A percentile compares a stretch with the other conserved stretches of the same genome.
These are phyloP conservation scores for Cordyceps cicadae DNA, from an alignment of 2,329 filamentous ascomycete species.

Conservation along the genomic window DNA sequence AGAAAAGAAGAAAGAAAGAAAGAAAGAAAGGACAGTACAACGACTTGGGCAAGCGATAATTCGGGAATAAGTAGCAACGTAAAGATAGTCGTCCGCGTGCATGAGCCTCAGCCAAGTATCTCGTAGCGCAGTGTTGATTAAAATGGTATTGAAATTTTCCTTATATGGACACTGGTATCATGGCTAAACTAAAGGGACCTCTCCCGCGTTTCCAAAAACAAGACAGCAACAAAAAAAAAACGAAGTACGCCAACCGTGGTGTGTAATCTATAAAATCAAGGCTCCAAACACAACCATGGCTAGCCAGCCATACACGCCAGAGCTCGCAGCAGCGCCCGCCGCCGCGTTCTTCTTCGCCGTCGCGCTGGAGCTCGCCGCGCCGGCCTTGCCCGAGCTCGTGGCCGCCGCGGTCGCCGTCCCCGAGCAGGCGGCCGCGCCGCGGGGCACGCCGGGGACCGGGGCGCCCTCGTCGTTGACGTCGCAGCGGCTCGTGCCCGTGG, in stretches of 20 bases:
- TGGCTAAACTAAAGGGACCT: neutral
- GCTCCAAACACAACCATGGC: neutral
- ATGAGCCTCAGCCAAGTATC: neutral
- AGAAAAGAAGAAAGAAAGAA: no score
- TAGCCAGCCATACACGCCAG: neutral
- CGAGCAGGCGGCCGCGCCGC: neutral
- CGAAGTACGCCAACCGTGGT: neutral
- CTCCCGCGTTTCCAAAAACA: neutral
- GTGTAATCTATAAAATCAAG: neutral
- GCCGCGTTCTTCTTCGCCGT: neutral
- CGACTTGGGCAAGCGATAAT: neutral
- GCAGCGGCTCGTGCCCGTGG: slow-evolving; percentile 1
- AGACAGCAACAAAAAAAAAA: neutral
- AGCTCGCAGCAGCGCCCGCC: neutral
- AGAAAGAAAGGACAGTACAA: neutral
- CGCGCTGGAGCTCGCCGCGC: neutral
- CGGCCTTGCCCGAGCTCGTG: neutral
- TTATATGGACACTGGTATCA: slow-evolving; percentile 7
- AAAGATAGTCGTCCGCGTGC: neutral
- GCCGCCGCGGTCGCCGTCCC: neutral
- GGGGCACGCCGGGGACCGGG: neutral
- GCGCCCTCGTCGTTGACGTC: neutral
- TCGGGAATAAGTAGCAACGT: neutral
- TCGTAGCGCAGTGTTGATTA: neutral
- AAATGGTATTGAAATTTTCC: neutral